Percentiles rank a stretch among this genome's conserved stretches.
phyloP scores from a whole-genome alignment of 352 stramenopile species.

The Pythium myriotylum region DNA sequence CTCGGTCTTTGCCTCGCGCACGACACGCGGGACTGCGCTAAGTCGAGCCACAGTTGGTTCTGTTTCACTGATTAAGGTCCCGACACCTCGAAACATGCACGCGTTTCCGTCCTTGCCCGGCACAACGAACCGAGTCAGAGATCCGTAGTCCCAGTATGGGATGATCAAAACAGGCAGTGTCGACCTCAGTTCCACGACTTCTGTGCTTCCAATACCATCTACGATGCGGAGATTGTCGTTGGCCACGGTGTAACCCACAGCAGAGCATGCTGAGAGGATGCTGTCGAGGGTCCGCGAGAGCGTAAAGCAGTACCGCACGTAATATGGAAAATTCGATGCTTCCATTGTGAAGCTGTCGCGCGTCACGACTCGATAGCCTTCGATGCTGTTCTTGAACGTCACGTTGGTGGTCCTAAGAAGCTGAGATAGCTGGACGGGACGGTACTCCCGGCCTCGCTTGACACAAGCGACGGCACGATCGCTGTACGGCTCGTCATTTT shows the following conservation, averaged over 20 bases:
- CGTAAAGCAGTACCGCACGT: constrained; percentile 22
- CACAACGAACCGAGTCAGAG: constrained; percentile 28
- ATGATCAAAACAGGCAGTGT: constrained; percentile 40
- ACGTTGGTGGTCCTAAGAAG: constrained; percentile 4
- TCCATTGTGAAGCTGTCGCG: constrained; percentile 13
- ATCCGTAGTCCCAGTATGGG: constrained; percentile 40
- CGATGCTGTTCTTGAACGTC: not conserved
- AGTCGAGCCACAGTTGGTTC: constrained; percentile 23
- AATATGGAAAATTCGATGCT: not conserved
- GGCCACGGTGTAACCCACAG: constrained; percentile 32
- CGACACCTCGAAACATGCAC: constrained; percentile 36
- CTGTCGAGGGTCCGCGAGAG: constrained; percentile 12
- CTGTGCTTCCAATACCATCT: constrained; percentile 15
- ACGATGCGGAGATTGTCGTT: not conserved
- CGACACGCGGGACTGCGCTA: constrained; percentile 12
- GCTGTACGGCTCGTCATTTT: constrained; percentile 47
- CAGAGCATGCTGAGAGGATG: constrained; percentile 19
- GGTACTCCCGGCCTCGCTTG: constrained; percentile 16
- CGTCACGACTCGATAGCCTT: constrained; percentile 30
- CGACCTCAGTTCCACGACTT: constrained; percentile 24
- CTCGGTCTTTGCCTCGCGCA: constrained; percentile 36
- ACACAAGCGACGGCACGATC: constrained; percentile 46
- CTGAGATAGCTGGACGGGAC: constrained; percentile 31
- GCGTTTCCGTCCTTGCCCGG: constrained; percentile 39
- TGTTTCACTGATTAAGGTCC: constrained; percentile 26